Evolutionary conservation across 177 flowering plant species (phyloP), one percentile per base, ranked within the genome.

Genomic region (Telopea speciosissima): DNA sequence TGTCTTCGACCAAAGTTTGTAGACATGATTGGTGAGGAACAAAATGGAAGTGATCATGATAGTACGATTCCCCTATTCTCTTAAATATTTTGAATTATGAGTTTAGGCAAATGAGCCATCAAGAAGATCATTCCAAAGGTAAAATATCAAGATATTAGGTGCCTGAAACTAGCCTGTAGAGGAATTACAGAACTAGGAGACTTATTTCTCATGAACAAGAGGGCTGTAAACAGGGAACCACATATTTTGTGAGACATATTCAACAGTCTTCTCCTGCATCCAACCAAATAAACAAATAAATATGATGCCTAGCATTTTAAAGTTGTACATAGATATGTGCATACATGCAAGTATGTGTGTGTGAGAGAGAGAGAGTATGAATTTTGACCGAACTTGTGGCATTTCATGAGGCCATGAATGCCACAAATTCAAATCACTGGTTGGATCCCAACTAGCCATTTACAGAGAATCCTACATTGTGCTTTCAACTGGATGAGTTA

Each of bases 221-320:
- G 94, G 96, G 81, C 84, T 86, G 85, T 95, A 95, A 65, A 90
- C 60, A 52, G 99, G 99, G 82, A 70, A 89, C 97, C 99, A 92
- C 99, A 91, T 95, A 72, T 81, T 88, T 33, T 81, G 72, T n/a
- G 77, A 85, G 19, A 95, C 84, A 58, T 90, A 86, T 24, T 89
- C 83, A 69, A 84, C 81, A 1, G 79, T 91, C 76, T 89, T 90
- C 70, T 89, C 98, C 99, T 95, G 90, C 75, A 83, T 58, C 69
- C 76, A 78, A 16, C 69, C 76, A 78, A 16, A 40, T 68, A 59
- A 56, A 3, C 12, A 58, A 71, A 7, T 71, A 45, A 68, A 31
- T 23, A 49, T 11, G 54, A 49, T 49, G 54, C 54, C 5, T 49
- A 12, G 54, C 19, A 49, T 49, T 49, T 49, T 49, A 19, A 49